Conservation (phyloP, 2,329 filamentous ascomycete species). For the Talaromyces sp. region DNA sequence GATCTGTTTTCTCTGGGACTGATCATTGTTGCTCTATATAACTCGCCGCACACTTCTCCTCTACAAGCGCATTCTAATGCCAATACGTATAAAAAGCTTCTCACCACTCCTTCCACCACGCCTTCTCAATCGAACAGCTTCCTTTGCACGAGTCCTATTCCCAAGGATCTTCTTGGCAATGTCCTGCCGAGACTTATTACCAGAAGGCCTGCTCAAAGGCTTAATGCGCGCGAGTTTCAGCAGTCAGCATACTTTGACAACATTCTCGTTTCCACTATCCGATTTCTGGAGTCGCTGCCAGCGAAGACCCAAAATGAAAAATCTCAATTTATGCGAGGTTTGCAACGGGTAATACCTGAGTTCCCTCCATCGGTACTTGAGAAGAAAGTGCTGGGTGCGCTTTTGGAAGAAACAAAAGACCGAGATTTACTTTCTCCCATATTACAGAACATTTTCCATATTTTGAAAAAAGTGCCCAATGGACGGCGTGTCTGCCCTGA, state of each 20-base stretch:
- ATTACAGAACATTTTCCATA: conserved; percentile 87
- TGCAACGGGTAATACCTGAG: conserved; percentile 81
- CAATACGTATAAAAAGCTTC: conserved; percentile 79
- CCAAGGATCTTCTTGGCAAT: conserved; percentile 69
- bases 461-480: conserved; percentile 73
- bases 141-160: conserved; percentile 72
- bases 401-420: conserved; percentile 93
- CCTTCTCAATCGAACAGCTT: conserved; percentile 82
- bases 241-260: conserved; percentile 97
- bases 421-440: conserved; percentile 80
- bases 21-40: conserved; percentile 85
- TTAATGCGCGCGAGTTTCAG: conserved; percentile 88
- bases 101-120: conserved; percentile 72
- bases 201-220: conserved; percentile 76
- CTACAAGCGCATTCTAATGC: conserved; percentile 76
- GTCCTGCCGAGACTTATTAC: conserved; percentile 85
- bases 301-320: conserved; percentile 92
- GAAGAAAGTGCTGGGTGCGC: conserved; percentile 83
- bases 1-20: conserved; percentile 95
- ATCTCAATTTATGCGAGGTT: conserved; percentile 81
- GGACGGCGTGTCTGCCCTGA: conserved; percentile 78
- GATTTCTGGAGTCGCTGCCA: conserved; percentile 86
- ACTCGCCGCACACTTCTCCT: conserved; percentile 86
- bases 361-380: conserved; percentile 93
- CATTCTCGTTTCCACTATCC: conserved; percentile 90